phyloP scores from a whole-genome alignment of 139 green algal species.

The Trebouxia sp. region DNA sequence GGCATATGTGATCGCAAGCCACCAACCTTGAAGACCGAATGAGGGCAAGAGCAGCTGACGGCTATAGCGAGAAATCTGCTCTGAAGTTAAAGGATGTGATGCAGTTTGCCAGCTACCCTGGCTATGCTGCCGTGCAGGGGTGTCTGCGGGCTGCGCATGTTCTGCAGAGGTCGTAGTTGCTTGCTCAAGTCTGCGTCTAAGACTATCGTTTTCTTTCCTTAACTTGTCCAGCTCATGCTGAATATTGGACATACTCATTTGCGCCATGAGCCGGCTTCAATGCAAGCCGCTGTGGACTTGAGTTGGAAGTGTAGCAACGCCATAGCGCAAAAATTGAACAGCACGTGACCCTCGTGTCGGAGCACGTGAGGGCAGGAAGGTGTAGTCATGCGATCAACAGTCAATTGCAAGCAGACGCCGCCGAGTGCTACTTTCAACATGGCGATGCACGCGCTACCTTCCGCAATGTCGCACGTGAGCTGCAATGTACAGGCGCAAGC shows the following conservation, averaged over 20 bases:
- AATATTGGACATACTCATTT: too few species aligned
- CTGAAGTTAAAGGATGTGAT: neutral
- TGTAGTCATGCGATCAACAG: too few species aligned
- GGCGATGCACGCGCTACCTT: neutral
- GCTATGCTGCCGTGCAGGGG: neutral
- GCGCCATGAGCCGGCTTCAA: too few species aligned
- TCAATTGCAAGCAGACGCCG: neutral
- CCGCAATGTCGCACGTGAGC: neutral
- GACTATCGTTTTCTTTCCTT: neutral
- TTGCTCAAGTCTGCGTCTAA: neutral
- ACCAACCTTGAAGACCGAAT: conserved; percentile 73
- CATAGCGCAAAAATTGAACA: too few species aligned
- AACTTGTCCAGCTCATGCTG: too few species aligned
- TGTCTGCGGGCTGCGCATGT: neutral
- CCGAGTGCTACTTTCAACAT: neutral
- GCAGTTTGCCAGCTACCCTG: neutral
- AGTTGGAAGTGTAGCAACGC: too few species aligned
- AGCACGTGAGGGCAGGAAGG: too few species aligned
- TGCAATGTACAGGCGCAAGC: conserved; percentile 11
- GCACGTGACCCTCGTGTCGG: too few species aligned
- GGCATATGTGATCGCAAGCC: neutral
- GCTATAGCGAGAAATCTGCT: conserved; percentile 79
- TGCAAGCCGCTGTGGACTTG: too few species aligned
- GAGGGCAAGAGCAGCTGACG: conserved; percentile 82
- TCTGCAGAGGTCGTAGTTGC: neutral